phyloP scores from a whole-genome alignment of 768 basidiomycete genomes.

The Podaxis carcinomalis region DNA sequence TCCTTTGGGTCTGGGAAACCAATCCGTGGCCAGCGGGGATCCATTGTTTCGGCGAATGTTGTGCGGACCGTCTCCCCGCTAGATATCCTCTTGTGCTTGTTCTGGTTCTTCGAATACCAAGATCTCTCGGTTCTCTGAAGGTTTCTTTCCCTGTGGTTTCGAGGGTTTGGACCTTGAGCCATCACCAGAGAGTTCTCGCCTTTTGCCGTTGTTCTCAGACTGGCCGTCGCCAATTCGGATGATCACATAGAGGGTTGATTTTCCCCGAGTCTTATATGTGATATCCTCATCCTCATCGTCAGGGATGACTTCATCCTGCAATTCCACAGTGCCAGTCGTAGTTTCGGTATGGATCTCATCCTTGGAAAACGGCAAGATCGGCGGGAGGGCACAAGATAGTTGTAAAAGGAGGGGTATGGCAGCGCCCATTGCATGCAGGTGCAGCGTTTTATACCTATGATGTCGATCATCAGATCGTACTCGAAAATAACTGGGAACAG shows the following conservation, averaged over 20 bases:
- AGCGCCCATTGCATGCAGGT: constrained; percentile 82
- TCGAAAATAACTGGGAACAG: background rate
- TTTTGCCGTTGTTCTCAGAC: constrained; percentile 29
- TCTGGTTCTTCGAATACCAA: constrained; percentile 29
- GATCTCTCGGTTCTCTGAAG: background rate
- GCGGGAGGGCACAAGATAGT: constrained; percentile 65
- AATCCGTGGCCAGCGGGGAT: background rate
- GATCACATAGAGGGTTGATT: constrained; percentile 61
- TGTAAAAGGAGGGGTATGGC: constrained; percentile 80
- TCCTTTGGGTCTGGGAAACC: background rate
- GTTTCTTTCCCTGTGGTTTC: constrained; percentile 12
- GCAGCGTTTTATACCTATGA: constrained; percentile 64
- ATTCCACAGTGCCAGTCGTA: constrained; percentile 65
- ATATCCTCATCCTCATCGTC: constrained; percentile 70
- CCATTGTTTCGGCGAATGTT: background rate
- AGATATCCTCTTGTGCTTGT: constrained; percentile 22
- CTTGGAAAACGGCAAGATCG: constrained; percentile 60
- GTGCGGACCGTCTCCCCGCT: background rate
- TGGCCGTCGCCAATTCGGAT: constrained; percentile 64
- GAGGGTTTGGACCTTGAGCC: constrained; percentile 11
- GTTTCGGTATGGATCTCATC: constrained; percentile 62
- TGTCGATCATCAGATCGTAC: constrained; percentile 1
- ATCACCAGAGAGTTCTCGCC: constrained; percentile 8
- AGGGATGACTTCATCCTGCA: constrained; percentile 77
- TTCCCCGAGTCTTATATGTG: constrained; percentile 61